Base-by-base conservation (phyloP, 202 grass and related monocot genomes). In the Hordeum pubiflorum region DNA sequence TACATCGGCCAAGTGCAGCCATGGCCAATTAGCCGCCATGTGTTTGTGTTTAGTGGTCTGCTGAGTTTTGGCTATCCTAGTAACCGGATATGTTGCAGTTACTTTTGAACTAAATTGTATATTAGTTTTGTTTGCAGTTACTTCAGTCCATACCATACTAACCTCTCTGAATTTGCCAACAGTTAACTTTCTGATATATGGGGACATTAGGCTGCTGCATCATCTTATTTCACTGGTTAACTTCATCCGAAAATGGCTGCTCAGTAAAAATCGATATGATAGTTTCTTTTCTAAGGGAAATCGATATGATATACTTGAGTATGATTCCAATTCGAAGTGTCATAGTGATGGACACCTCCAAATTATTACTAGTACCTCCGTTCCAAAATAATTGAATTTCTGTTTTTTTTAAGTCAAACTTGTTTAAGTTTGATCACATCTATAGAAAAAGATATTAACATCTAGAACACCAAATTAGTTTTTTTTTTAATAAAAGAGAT, bases 41-140 rank as follows among this genome's bases (percentile, higher is more conserved):
- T 56, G 37, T 54, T 38, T 43, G 11, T 59, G 37, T 33, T 74
- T 13, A 4, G 44, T 38, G 18, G 17, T 60, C 21, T 75, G 33
- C 38, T 82, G n/a, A 80, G 13, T 54, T 52, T 11, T 74, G 37
- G 33, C 56, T 63, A 18, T 65, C 31, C 10, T 43, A 71, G 37
- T 34, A 72, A 81, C 57, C 1, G 24, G 82, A 89, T 77, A 13
- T 64, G 44, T 64, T 52, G 41, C 13, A 58, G 18, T 72, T 77
- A 17, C 24, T 37, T 80, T 72, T 76, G 11, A 77, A 50, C 57
- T 65, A 48, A 81, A 62, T 33, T 46, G 22, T 43, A 26, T 37
- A 63, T 74, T 64, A 81, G 46, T 72, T 84, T 11, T 78, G 5
- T 73, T 32, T 29, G 27, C 27, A 29, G 27, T 29, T 29, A 29